phyloP scores from a whole-genome alignment of 495 filamentous ascomycete genomes.

The Pyrenopolyporus hunteri region DNA sequence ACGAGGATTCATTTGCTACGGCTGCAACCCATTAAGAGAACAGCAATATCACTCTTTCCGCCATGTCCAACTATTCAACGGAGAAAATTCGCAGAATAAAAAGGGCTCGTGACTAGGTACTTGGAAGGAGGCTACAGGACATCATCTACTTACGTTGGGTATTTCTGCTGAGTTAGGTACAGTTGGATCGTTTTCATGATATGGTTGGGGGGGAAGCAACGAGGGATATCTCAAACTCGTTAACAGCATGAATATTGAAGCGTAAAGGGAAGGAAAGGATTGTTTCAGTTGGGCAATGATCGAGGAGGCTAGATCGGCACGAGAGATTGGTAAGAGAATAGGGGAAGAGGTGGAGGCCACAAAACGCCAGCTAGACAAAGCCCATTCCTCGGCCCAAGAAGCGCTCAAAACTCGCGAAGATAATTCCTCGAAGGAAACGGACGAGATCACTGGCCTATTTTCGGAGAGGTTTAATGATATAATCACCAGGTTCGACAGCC shows the following conservation, averaged over 20 bases:
- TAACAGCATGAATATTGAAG: not conserved
- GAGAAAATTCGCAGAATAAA: not conserved
- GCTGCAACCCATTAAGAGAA: not conserved
- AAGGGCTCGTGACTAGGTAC: not conserved
- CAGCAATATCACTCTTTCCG: not conserved
- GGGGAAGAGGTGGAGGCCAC: not conserved
- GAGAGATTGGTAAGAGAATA: not conserved
- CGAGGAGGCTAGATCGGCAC: not conserved
- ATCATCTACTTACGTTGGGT: not conserved
- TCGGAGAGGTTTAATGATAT: slow-evolving; percentile 6
- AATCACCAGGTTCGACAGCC: not conserved
- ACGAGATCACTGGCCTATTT: not conserved
- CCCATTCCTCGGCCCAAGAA: not conserved
- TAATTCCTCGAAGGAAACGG: not conserved
- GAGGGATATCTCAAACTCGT: not conserved
- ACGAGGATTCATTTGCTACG: not conserved
- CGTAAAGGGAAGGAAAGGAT: not conserved
- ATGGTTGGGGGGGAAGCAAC: not conserved
- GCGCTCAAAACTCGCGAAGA: not conserved
- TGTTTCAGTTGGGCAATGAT: not conserved
- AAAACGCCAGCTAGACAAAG: not conserved
- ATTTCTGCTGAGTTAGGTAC: not conserved
- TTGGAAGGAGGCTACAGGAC: not conserved
- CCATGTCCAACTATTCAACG: not conserved
- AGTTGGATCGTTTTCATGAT: not conserved